Percentiles rank a stretch among this genome's conserved stretches.
Evolutionary conservation across 2,329 filamentous ascomycete genomes (phyloP).

Genomic region (Cladophialophora exuberans): DNA sequence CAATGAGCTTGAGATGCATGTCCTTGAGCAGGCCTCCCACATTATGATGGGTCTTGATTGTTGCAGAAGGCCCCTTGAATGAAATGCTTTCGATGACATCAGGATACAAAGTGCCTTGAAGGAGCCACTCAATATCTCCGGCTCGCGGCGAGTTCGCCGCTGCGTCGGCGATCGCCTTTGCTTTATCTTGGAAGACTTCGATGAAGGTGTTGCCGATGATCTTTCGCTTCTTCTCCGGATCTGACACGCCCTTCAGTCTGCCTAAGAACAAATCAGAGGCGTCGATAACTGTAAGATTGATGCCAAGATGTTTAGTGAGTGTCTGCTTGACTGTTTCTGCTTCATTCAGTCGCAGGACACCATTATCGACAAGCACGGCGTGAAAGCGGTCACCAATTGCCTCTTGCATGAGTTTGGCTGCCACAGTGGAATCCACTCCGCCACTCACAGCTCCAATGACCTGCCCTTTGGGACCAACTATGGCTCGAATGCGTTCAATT

Average conservation of each 20-base stretch:
- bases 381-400: conserved; percentile 86
- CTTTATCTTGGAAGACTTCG: conserved; percentile 81
- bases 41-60: conserved; percentile 75
- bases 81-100: conserved; percentile 73
- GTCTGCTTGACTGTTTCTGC: conserved; percentile 79
- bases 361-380: conserved; percentile 83
- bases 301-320: conserved; percentile 76
- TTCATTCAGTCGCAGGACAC: conserved; percentile 83
- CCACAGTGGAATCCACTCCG: conserved; percentile 89
- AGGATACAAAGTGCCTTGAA: conserved; percentile 84
- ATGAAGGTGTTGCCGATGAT: conserved; percentile 84
- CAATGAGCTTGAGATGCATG: conserved; percentile 63
- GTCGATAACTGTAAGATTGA: conserved; percentile 88
- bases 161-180: conserved; percentile 71
- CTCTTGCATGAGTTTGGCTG: conserved; percentile 80
- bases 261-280: conserved; percentile 76
- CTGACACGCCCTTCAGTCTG: conserved; percentile 72
- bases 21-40: conserved; percentile 69
- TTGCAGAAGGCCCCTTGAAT: conserved; percentile 71
- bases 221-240: conserved; percentile 87
- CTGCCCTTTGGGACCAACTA: conserved; percentile 81
- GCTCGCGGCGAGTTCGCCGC: conserved; percentile 68
- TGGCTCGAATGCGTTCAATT: conserved; percentile 74
- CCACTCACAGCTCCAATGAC: conserved; percentile 81
- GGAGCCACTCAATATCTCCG: conserved; percentile 81